Evolutionary conservation across 768 basidiomycete genomes (phyloP), one percentile per base, ranked within the genome.

Genomic region (Boletus subcaerulescens): DNA sequence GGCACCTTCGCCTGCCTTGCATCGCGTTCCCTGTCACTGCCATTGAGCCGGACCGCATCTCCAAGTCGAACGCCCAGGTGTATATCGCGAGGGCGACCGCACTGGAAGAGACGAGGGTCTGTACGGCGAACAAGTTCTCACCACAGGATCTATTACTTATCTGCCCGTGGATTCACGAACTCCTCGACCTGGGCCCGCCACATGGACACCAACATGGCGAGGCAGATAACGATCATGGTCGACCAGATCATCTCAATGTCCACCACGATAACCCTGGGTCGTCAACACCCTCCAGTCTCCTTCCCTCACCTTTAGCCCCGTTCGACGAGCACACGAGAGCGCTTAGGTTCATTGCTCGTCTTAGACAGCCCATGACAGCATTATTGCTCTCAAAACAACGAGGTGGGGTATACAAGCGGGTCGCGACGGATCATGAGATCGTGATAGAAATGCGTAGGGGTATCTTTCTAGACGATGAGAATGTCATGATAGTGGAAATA

Each of bases 381-480:
- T 22, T 60, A 33, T 45, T 58, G 13, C 52, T 60, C 32, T 42
- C 32, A 3, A 15, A 17, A 2, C 48, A 48, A 9, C 31, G 17
- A 29, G 4, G 1, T 33, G 48, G 33, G 5, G 24, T 26, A 5
- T 38, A 60, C 72, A 71, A 64, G 18, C 66, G 57, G 44, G 49
- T 58, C 15, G 57, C 57, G 12, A 48, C 56, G 35, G 46, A 57
- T 24, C 51, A 54, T 9, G 36, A 53, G 24, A 53, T 57, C 10
- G 32, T 40, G n/a, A 35, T 48, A 32, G 29, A 17, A 14, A 4
- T 55, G 29, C 26, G 26, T 17, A 24, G n/a, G 35, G 26, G 3
- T 11, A 36, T 14, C n/a, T 3, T 8, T 5, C 18, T 55, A 17
- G 35, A 39, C 18, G 5, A n/a, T 5, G 26, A 36, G 12, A 13